Percentiles rank a stretch among this genome's conserved stretches.
Evolutionary conservation across 129 eudicot genomes (phyloP).

Genomic region (Tagetes erecta): DNA sequence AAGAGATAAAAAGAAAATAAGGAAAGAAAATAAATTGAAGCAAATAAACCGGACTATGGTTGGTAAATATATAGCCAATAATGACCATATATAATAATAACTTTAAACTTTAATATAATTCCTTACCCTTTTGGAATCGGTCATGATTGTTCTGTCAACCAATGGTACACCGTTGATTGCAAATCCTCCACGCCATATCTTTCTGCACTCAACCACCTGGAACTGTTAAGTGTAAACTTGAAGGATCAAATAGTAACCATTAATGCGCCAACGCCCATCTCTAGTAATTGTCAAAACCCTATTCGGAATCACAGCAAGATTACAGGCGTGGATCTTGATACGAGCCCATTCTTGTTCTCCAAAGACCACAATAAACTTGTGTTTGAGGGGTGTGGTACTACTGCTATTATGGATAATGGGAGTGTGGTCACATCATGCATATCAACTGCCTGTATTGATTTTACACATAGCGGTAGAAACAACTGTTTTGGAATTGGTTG

Average conservation of each 20-base stretch:
- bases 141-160: neutral
- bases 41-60: no score
- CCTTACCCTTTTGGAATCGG: slow-evolving; percentile 11
- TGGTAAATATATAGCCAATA: no score
- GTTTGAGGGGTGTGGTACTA: slow-evolving; percentile 1
- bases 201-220: neutral
- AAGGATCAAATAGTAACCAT: neutral
- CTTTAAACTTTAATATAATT: neutral
- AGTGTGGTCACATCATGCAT: neutral
- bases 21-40: no score
- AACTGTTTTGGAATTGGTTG: neutral
- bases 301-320: neutral
- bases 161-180: neutral
- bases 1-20: no score
- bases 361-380: neutral
- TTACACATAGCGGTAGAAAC: neutral
- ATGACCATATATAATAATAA: no score
- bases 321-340: neutral
- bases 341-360: neutral
- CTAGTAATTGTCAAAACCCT: neutral
- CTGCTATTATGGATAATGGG: neutral
- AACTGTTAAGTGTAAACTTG: neutral
- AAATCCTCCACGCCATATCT: neutral
- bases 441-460: neutral
- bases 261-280: neutral